Percentiles rank a stretch among this genome's conserved stretches.
phyloP scores from a whole-genome alignment of 768 basidiomycete genomes.

The Lanmaoa pseudosensibilis region DNA sequence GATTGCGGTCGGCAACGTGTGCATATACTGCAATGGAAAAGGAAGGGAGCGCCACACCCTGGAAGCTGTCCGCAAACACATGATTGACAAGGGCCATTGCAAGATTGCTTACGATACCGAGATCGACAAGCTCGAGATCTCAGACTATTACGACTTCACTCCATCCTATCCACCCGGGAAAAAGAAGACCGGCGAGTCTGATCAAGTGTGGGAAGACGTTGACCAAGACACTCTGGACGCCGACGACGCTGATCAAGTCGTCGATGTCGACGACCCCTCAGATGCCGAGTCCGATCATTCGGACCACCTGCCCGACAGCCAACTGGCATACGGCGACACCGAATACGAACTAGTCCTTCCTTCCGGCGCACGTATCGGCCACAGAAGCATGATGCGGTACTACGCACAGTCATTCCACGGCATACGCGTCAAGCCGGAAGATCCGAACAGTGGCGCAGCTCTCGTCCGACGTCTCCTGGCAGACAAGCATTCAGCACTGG shows the following conservation, averaged over 20 bases:
- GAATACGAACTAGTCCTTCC: slow-evolving; percentile 88
- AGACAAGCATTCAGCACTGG: slow-evolving; percentile 82
- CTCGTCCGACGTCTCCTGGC: slow-evolving; percentile 75
- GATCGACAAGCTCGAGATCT: slow-evolving; percentile 77
- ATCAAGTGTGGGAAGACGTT: slow-evolving; percentile 38
- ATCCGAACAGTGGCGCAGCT: slow-evolving; percentile 71
- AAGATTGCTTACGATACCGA: slow-evolving; percentile 90
- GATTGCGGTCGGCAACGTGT: slow-evolving; percentile 89
- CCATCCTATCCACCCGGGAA: slow-evolving; percentile 65
- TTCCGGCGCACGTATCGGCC: slow-evolving; percentile 89
- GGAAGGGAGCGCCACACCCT: slow-evolving; percentile 80
- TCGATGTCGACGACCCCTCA: background rate
- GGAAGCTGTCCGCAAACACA: slow-evolving; percentile 91
- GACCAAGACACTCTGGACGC: slow-evolving; percentile 22
- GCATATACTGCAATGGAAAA: slow-evolving; percentile 85
- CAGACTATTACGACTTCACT: slow-evolving; percentile 93
- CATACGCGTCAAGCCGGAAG: slow-evolving; percentile 46
- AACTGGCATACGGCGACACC: slow-evolving; percentile 77
- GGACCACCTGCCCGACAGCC: slow-evolving; percentile 48
- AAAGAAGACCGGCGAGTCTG: background rate
- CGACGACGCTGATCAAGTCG: slow-evolving; percentile 19
- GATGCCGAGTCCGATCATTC: slow-evolving; percentile 39
- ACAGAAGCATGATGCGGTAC: slow-evolving; percentile 82
- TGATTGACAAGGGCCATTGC: slow-evolving; percentile 95
- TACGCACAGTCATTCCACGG: slow-evolving; percentile 79